Percentiles rank a stretch among this genome's conserved stretches.
Evolutionary conservation across 495 filamentous ascomycete species (phyloP).

Genomic region (Podospora didyma): DNA sequence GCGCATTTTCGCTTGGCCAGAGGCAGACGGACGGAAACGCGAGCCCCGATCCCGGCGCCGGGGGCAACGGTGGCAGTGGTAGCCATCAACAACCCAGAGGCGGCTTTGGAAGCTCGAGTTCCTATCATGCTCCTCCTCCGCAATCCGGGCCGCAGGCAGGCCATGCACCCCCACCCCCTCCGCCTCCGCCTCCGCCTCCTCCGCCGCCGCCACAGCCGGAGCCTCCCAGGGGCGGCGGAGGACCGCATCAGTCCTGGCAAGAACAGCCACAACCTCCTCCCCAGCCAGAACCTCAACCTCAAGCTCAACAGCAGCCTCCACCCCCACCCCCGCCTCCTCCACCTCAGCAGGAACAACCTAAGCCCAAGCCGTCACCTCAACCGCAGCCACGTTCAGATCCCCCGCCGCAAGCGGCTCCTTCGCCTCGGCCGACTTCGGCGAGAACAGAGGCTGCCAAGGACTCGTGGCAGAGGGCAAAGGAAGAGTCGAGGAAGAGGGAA

Average conservation of each 20-base stretch:
- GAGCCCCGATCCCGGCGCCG: not conserved
- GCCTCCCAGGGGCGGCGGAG: constrained; percentile 20
- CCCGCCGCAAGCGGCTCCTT: constrained; percentile 15
- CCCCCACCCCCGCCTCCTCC: constrained; percentile 18
- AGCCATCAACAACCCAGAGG: constrained; percentile 9
- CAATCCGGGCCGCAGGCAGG: constrained; percentile 34
- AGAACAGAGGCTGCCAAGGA: constrained; percentile 36
- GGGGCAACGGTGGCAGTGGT: not conserved
- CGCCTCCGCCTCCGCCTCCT: constrained; percentile 32
- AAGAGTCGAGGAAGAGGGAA: constrained; percentile 61
- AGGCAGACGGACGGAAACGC: not conserved
- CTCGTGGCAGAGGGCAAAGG: constrained; percentile 66
- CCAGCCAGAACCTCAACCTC: constrained; percentile 5
- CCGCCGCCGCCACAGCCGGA: constrained; percentile 30
- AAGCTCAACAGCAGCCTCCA: constrained; percentile 1
- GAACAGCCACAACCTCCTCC: constrained; percentile 20
- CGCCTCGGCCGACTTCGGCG: constrained; percentile 20
- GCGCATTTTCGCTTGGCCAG: constrained; percentile 69
- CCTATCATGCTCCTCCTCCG: constrained; percentile 29
- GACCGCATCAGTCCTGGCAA: constrained; percentile 42
- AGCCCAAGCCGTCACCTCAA: constrained; percentile 6
- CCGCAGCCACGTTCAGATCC: constrained; percentile 27
- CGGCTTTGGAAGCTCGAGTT: constrained; percentile 17
- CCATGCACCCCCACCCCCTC: constrained; percentile 36
- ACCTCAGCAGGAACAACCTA: constrained; percentile 18